These are phyloP conservation scores for Cyberlindnera meyerae DNA, from an alignment of 805 yeast genomes.

Conservation along the genomic window DNA sequence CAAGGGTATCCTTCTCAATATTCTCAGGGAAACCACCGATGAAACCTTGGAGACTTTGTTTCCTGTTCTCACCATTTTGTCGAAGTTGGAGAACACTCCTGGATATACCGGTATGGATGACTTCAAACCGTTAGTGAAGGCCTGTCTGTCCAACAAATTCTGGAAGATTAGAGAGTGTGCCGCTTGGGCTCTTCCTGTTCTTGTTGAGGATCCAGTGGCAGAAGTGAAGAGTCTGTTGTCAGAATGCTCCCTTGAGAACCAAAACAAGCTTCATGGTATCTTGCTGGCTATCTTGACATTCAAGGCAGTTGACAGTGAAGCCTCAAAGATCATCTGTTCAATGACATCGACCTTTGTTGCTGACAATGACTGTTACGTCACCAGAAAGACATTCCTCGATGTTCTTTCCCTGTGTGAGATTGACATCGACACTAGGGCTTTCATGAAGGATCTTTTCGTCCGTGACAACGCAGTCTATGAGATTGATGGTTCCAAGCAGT, in stretches of 20 bases:
- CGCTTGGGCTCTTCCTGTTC: constrained; percentile 58
- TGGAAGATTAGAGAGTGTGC: constrained; percentile 93
- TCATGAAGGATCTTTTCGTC: constrained; percentile 34
- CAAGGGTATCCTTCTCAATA: constrained; percentile 41
- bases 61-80: constrained; percentile 68
- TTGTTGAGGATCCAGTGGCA: constrained; percentile 32
- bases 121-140: constrained; percentile 44
- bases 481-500: constrained; percentile 47
- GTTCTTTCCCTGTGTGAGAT: constrained; percentile 5
- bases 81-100: constrained; percentile 60
- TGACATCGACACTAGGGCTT: constrained; percentile 9
- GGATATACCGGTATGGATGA: constrained; percentile 47
- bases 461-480: constrained; percentile 23
- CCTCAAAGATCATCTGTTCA: constrained; percentile 5
- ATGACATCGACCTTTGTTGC: constrained; percentile 14
- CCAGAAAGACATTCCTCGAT: constrained; percentile 32
- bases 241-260: constrained; percentile 22
- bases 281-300: constrained; percentile 44
- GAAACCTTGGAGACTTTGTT: constrained; percentile 56
- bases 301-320: constrained; percentile 6
- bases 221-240: constrained; percentile 28
- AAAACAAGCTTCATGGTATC: constrained; percentile 56
- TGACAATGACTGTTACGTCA: constrained; percentile 28
- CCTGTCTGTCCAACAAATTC: constrained; percentile 44
- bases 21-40: constrained; percentile 32